Percentiles rank a stretch among this genome's conserved stretches.
Evolutionary conservation across 1,284 basidiomycete species (phyloP).

Genomic region (Macrocybe sp.): DNA sequence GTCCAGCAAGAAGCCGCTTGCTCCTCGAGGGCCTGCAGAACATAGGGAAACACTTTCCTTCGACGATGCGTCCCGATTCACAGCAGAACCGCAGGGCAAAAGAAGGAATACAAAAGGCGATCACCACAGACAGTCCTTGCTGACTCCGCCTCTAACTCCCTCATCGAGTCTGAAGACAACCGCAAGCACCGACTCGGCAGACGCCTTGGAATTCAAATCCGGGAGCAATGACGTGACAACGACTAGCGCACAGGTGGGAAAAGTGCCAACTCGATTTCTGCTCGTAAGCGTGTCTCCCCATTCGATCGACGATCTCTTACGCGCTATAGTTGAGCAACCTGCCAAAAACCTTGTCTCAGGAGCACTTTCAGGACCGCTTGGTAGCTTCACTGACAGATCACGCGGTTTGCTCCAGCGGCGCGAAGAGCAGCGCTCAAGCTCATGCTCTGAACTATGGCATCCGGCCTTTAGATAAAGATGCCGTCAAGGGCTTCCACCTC

Average conservation of each 20-base stretch:
- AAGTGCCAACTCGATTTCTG: slow-evolving; percentile 14
- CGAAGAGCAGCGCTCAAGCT: slow-evolving; percentile 2
- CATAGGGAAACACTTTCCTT: slow-evolving; percentile 13
- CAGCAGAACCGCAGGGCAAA: slow-evolving; percentile 9
- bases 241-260: slow-evolving; percentile 6
- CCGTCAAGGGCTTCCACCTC: slow-evolving; percentile 48
- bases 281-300: slow-evolving; percentile 7
- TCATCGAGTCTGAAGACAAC: slow-evolving; percentile 16
- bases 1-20: not conserved
- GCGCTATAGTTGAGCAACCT: slow-evolving; percentile 13
- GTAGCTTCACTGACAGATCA: slow-evolving; percentile 10
- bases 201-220: slow-evolving; percentile 2
- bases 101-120: slow-evolving; percentile 11
- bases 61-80: slow-evolving; percentile 7
- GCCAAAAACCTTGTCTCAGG: slow-evolving; percentile 11
- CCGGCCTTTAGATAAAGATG: slow-evolving; percentile 9
- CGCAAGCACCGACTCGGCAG: slow-evolving; percentile 12
- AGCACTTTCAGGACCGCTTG: slow-evolving; percentile 13
- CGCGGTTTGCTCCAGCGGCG: not conserved
- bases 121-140: slow-evolving; percentile 11
- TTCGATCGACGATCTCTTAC: not conserved
- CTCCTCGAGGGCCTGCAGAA: slow-evolving; percentile 2
- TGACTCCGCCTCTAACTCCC: slow-evolving; percentile 15
- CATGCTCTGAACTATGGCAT: not conserved
- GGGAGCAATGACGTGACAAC: slow-evolving; percentile 1